phyloP scores from a whole-genome alignment of 257 asterid genomes.

The Linaria vulgaris region DNA sequence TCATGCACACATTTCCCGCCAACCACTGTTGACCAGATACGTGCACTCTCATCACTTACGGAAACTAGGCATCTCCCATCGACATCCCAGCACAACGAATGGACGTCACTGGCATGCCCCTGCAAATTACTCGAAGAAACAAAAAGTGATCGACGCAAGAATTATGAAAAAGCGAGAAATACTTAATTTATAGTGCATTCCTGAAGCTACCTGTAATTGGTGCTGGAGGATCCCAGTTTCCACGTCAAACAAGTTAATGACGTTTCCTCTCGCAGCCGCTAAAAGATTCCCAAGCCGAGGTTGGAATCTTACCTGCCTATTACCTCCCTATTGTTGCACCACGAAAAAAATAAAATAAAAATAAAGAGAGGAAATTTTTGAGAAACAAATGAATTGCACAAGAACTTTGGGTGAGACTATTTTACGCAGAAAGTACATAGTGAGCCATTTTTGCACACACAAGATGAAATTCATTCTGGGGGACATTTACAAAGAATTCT shows the following conservation, averaged over 20 bases:
- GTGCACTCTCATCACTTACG: conserved; percentile 42
- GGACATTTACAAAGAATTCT: background rate
- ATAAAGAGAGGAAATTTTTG: conserved; percentile 7
- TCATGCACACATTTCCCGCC: conserved; percentile 35
- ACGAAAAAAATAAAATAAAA: background rate
- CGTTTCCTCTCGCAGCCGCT: conserved; percentile 46
- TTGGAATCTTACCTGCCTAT: conserved; percentile 46
- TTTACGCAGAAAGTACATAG: background rate
- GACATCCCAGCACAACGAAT: conserved; percentile 43
- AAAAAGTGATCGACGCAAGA: background rate
- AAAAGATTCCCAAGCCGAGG: conserved; percentile 35
- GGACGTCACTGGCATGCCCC: conserved; percentile 45
- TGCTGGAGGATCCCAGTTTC: conserved; percentile 31
- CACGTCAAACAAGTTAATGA: conserved; percentile 39
- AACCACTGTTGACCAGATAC: conserved; percentile 36
- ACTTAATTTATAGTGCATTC: background rate
- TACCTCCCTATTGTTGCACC: conserved; percentile 44
- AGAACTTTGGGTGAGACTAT: background rate
- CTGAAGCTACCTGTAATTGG: conserved; percentile 37
- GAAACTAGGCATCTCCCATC: conserved; percentile 45
- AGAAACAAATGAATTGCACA: background rate
- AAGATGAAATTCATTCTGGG: background rate
- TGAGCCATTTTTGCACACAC: background rate
- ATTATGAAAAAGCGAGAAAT: background rate
- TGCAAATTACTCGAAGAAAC: conserved; percentile 15